Conservation (phyloP, 768 basidiomycete genomes). For the Clitopilus hobsonii region DNA sequence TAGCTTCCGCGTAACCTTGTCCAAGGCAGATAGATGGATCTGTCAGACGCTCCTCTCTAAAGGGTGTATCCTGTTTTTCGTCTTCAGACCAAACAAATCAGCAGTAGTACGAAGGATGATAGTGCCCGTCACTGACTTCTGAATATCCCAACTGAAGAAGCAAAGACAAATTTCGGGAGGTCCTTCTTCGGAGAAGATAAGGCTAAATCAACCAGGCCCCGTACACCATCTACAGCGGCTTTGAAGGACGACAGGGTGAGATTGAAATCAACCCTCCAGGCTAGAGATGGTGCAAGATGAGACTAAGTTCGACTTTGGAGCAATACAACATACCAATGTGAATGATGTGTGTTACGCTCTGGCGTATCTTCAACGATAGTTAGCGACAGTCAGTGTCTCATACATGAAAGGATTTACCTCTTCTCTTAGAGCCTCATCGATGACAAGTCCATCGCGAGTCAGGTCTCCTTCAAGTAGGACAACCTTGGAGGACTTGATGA, state of each 20-base stretch:
- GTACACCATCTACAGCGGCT: conserved; percentile 31
- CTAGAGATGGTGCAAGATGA: conserved; percentile 7
- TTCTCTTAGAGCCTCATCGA: not conserved
- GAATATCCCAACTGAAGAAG: conserved; percentile 24
- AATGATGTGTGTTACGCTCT: conserved; percentile 5
- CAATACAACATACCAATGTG: conserved; percentile 2
- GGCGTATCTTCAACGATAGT: conserved; percentile 4
- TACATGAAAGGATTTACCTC: conserved; percentile 2
- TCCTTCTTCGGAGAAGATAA: conserved; percentile 18
- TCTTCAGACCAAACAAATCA: no score
- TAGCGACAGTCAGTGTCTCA: not conserved
- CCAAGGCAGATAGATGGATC: conserved; percentile 21
- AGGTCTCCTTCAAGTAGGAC: conserved; percentile 2
- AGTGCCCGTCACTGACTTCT: conserved; percentile 8
- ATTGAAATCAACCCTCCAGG: conserved; percentile 48
- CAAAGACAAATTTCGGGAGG: conserved; percentile 34
- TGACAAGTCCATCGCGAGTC: not conserved
- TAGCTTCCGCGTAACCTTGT: conserved; percentile 34
- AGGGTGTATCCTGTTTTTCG: not conserved
- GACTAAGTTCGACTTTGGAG: not conserved
- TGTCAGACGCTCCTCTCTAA: conserved; percentile 13
- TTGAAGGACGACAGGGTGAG: conserved; percentile 40
- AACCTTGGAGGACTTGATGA: conserved; percentile 3
- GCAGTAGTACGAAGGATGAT: not conserved
- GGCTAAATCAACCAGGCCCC: conserved; percentile 37